Base-by-base conservation (phyloP, 768 basidiomycete genomes). In the Rhodotorula graminis region DNA sequence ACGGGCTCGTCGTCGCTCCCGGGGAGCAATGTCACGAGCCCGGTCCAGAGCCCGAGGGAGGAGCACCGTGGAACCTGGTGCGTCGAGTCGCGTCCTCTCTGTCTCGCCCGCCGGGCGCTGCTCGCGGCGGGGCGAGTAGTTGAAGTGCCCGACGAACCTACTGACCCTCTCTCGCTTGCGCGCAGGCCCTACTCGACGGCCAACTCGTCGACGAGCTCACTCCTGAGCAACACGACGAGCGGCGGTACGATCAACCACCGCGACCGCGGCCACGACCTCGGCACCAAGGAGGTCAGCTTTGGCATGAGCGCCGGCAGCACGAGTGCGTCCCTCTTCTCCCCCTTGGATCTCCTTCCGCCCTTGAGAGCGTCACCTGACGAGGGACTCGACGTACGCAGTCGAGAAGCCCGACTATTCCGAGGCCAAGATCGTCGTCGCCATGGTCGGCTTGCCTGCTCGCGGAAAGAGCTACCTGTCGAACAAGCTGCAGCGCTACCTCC, bases 381-480 rank as follows among this genome's bases (percentile, higher is more conserved):
- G n/a, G n/a, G n/a, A n/a, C 42, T n/a, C 7, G 42, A 18, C 11
- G 14, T 52, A 11, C 2, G 31, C 64, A 74, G 69, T 95, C 60
- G 90, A 91, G 65, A 97, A 95, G 81, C 96, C 96, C 11, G 96
- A 99, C 79, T 98, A 98, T 78, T 96, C 93, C 7, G 94, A 97
- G 80, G 92, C 92, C 50, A 99, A 98, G 86, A 96, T 99, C 75
- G 93, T 99, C 14, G 86, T 98, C 19, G 95, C 95, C 6, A 97
- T 97, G 92, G 95, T 98, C 71, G 96, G 96, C 42, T 82, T 99
- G 57, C 96, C 96, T n/a, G 96, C 96, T 6, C 85, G 96, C 69
- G 96, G 96, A 27, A 99, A 99, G 83, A 97, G 94, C 4, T 99
- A 97, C 81, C 87, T 99, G 71, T 93, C 91, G 81, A 99, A 99